A percentile compares a stretch with the other conserved stretches of the same genome.
phyloP scores from a whole-genome alignment of 2,329 filamentous ascomycete species.

The Parascedosporium putredinis region DNA sequence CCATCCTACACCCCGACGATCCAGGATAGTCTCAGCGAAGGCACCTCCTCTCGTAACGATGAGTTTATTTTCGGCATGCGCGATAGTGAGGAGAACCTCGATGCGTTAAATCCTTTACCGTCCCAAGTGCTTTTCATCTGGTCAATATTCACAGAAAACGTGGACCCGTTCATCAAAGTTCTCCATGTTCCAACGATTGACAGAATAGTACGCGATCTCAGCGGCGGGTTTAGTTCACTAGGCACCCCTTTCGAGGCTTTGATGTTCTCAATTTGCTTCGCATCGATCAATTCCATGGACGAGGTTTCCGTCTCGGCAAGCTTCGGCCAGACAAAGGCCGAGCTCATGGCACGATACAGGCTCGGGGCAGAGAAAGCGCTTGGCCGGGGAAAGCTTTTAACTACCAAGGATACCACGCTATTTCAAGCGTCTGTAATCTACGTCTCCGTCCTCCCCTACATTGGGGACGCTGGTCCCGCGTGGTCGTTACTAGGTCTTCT shows the following conservation, averaged over 20 bases:
- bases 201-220: conserved; percentile 11
- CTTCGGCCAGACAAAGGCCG: neutral
- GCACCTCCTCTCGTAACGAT: no score
- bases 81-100: neutral
- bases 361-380: neutral
- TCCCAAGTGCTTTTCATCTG: conserved; percentile 20
- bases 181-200: conserved; percentile 16
- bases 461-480: neutral
- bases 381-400: neutral
- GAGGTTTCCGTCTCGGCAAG: conserved; percentile 12
- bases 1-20: neutral
- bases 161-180: conserved; percentile 22
- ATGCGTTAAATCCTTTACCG: conserved; percentile 13
- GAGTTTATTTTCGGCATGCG: neutral
- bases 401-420: neutral
- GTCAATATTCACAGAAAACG: conserved; percentile 19
- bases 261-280: conserved; percentile 18
- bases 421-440: neutral
- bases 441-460: neutral
- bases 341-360: neutral
- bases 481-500: neutral
- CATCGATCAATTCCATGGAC: conserved; percentile 17
- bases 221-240: neutral
- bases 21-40: no score
- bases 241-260: conserved; percentile 14